Evolutionary conservation across 139 green algal genomes (phyloP).

Genomic region (Chlamydomonas sp.): DNA sequence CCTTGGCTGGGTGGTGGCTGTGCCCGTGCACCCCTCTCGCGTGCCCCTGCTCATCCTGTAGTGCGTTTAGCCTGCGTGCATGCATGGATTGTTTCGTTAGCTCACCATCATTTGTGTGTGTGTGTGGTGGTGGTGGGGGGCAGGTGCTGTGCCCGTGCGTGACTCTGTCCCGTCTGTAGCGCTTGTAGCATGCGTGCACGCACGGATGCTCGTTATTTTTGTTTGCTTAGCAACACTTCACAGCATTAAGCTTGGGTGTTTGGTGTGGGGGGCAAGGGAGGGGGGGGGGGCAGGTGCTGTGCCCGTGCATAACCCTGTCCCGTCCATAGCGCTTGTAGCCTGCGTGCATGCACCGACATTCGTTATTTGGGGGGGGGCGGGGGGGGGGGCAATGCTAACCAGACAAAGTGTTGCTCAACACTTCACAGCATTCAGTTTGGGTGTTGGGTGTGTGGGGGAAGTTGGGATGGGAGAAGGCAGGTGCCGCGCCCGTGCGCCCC

Average conservation of each 20-base stretch:
- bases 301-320: no score
- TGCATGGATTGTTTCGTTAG: no score
- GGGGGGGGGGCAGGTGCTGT: neutral
- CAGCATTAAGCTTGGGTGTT: neutral
- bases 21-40: neutral
- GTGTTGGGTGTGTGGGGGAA: no score
- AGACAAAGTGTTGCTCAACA: no score
- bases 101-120: no score
- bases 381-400: neutral
- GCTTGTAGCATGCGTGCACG: no score
- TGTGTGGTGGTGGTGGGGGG: neutral
- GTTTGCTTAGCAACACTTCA: slow-evolving; percentile 6
- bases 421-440: no score
- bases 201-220: no score
- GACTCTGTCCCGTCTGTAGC: no score
- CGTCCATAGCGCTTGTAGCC: no score
- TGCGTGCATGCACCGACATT: no score
- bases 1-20: neutral
- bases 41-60: neutral
- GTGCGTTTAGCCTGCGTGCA: neutral
- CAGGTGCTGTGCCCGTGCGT: neutral
- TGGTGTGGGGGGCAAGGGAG: neutral
- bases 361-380: neutral
- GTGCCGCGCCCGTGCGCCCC: slow-evolving; percentile 56
- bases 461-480: neutral